Base-by-base conservation (phyloP, 2,329 filamentous ascomycete species). In the Ophiostoma perfectum region DNA sequence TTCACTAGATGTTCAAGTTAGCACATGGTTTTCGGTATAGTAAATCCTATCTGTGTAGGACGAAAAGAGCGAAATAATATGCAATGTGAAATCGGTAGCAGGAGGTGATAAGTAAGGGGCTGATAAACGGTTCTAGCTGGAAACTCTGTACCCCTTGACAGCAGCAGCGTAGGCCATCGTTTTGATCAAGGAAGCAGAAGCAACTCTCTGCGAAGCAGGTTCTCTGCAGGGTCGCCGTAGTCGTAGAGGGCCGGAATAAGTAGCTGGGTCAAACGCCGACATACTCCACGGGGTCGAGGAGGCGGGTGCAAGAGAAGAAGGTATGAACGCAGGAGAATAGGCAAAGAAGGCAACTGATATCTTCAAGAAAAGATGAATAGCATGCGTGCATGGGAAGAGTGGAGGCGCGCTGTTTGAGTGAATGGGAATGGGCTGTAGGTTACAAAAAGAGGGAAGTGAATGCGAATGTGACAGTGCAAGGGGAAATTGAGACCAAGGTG, bases 1-100 rank as follows among this genome's bases (percentile, higher is more conserved):
- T 74, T 90, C 87, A 70, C 87, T 90, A 68, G 42, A 36, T 67
- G 66, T 78, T 67, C 27, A 2, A 78, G 42, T 64, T 68, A 67
- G 78, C 66, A 78, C 77, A 27, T 9, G 67, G 66, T 62, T 70
- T n/a, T 58, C 7, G 6, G 4, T 11, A 12, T 5, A 63, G 1
- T 6, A 7, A 18, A 8, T 45, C 6, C 14, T 52, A 5, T 16
- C 14, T 52, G n/a, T 27, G 27, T 27, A 27, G 27, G 27, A 27
- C 27, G 27, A 27, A 27, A 27, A 27, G 27, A 27, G 27, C 27
- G n/a, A 16, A 18, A 52, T 52, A 52, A 39, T 8, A 27, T 27
- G 27, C n/a, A 55, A 55, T 11, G 27, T 27, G 27, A 1, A 27
- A 27, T 27, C 27, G 27, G 27, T 27, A 27, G 27, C 27, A 27